Percentiles rank a stretch among this genome's conserved stretches.
phyloP scores from a whole-genome alignment of 306 rosid genomes.

The Styphnolobium japonicum region DNA sequence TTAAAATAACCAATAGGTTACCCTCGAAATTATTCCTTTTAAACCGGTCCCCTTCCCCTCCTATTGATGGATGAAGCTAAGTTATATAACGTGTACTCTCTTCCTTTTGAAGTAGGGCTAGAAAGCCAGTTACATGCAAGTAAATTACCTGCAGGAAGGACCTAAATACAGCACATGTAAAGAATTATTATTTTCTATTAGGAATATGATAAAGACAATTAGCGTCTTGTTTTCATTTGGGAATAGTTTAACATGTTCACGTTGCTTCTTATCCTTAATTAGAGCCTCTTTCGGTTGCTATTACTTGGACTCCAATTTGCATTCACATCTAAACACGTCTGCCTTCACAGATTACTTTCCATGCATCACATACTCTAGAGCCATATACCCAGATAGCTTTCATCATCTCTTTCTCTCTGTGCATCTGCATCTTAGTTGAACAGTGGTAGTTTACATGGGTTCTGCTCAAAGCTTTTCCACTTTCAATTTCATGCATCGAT shows the following conservation, averaged over 20 bases:
- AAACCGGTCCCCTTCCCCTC: slow-evolving; percentile 43
- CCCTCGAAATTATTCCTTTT: slow-evolving; percentile 53
- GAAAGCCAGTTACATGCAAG: slow-evolving; percentile 22
- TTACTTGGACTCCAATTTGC: slow-evolving; percentile 1
- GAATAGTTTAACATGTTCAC: slow-evolving; percentile 33
- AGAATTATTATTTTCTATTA: not conserved
- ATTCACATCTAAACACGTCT: slow-evolving; percentile 49
- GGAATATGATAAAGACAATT: slow-evolving; percentile 13
- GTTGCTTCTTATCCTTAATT: not conserved
- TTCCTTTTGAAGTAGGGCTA: slow-evolving; percentile 44
- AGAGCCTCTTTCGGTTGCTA: not conserved
- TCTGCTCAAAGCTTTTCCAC: no score
- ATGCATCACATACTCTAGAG: no score
- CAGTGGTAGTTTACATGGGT: no score
- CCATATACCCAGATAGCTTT: no score
- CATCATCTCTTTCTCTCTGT: no score
- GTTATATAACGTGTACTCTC: slow-evolving; percentile 39
- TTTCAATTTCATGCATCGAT: no score
- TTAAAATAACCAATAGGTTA: slow-evolving; percentile 34
- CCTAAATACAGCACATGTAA: slow-evolving; percentile 14
- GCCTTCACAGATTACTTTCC: no score
- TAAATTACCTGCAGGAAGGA: not conserved
- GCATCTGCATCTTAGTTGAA: no score
- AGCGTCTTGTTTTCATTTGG: slow-evolving; percentile 38
- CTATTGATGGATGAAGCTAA: slow-evolving; percentile 21